phyloP scores from a whole-genome alignment of 2,329 filamentous ascomycete species.

The Exserohilum rostratum region DNA sequence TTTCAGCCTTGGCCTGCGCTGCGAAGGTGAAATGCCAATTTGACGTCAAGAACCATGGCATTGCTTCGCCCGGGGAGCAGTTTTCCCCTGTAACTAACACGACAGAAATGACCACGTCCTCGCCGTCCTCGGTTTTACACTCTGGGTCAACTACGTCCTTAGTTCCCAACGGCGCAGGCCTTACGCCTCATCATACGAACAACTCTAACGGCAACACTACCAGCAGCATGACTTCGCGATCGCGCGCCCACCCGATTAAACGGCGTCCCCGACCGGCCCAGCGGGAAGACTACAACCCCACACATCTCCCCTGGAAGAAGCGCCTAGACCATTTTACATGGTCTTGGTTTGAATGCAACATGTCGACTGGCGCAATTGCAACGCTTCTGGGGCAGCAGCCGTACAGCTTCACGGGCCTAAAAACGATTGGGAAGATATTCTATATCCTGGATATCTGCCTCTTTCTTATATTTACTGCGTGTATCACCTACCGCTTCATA shows the following conservation, averaged over 20 bases:
- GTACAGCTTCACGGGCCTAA: conserved; percentile 67
- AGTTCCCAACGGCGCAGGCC: background rate
- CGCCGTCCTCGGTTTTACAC: background rate
- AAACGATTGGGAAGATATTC: conserved; percentile 67
- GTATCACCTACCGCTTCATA: conserved; percentile 65
- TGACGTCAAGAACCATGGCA: conserved; percentile 14
- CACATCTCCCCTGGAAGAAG: conserved; percentile 22
- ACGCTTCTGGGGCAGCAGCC: conserved; percentile 63
- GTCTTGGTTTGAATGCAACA: conserved; percentile 75
- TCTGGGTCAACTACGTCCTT: background rate
- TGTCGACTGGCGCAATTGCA: conserved; percentile 75
- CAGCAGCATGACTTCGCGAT: conserved; percentile 11
- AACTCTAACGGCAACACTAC: background rate
- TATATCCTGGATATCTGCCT: conserved; percentile 71
- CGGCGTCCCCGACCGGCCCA: conserved; percentile 8
- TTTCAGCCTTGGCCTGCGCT: conserved; percentile 1
- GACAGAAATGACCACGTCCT: background rate
- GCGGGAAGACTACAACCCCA: conserved; percentile 15
- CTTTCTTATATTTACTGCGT: conserved; percentile 62
- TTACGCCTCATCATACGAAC: background rate
- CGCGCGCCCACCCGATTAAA: conserved; percentile 8
- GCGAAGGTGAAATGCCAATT: conserved; percentile 1
- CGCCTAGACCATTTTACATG: conserved; percentile 45
- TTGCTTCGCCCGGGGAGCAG: conserved; percentile 1
- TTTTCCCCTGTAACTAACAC: background rate